phyloP scores from a whole-genome alignment of 306 rosid species.

The Hippophae tibetana region DNA sequence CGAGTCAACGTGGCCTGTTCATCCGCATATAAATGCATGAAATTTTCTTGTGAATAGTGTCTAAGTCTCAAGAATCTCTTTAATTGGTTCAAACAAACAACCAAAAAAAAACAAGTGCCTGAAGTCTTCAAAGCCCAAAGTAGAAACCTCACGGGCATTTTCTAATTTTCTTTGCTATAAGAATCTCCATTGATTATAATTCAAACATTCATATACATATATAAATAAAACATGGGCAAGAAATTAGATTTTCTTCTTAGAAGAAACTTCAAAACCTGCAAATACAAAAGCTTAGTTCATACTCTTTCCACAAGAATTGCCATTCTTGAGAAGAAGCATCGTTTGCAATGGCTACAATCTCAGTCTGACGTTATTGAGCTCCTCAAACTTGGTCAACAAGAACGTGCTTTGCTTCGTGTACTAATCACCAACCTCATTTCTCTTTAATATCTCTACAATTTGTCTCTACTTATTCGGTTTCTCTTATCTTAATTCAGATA shows the following conservation, averaged over 20 bases:
- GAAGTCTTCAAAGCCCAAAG: no score
- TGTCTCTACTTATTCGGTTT: constrained; percentile 1
- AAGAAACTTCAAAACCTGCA: constrained; percentile 37
- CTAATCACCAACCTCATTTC: not conserved
- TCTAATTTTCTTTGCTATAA: no score
- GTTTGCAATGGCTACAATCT: constrained; percentile 33
- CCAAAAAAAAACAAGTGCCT: no score
- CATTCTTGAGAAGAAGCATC: constrained; percentile 47
- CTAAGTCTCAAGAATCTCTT: no score
- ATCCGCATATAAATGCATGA: no score
- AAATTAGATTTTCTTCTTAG: constrained; percentile 34
- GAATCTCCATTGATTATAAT: no score
- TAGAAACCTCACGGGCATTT: no score
- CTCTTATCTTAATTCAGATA: constrained; percentile 27
- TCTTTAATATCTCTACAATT: not conserved
- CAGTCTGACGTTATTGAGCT: constrained; percentile 44
- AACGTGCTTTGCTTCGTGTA: constrained; percentile 57
- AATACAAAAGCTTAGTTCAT: constrained; percentile 28
- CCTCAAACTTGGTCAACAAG: constrained; percentile 46
- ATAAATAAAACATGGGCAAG: constrained; percentile 35
- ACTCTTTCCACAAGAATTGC: constrained; percentile 42
- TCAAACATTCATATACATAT: no score
- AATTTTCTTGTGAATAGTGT: no score
- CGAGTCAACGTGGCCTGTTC: no score
- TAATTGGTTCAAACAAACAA: no score